Base-by-base conservation (phyloP, 2,329 filamentous ascomycete species). In the Didymella pinodella region DNA sequence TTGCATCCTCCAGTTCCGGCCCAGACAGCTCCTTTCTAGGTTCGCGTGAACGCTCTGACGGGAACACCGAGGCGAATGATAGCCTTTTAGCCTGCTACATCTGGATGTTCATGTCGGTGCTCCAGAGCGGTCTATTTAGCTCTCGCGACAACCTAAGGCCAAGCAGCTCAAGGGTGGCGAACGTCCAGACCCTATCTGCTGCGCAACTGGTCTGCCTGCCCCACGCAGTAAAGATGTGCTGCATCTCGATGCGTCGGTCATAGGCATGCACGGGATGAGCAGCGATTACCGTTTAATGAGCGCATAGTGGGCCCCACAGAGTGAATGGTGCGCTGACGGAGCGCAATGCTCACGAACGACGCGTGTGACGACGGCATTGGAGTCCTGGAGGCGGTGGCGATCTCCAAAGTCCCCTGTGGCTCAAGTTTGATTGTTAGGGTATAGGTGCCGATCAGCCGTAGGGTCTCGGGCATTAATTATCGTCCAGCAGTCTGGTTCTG, bases 11-110 rank as follows among this genome's bases (percentile, higher is more conserved):
- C 32, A n/a, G 26, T 20, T 22, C 20, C 41, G 47, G 32, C 32
- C 55, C 45, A 54, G 49, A 41, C 40, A 29, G n/a, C 20, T 45
- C 31, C 22, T 34, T 38, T 48, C 43, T 40, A 43, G 32, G 25
- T 20, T 44, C 38, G 32, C 18, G 47, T 46, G 34, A 47, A 50
- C 32, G 56, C 50, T 50, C 56, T 38, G 46, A 47, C 56, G 56
- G 46, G 28, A 36, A 46, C 32, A 29, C 50, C 56, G 50, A 54
- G 22, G 26, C 31, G 29, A 2, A 14, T 7, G 18, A 18, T 46
- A 48, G 40, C 41, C 38, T 40, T 41, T 43, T 31, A 5, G 45
- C 28, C 34, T 41, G 56, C 26, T 40, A 46, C 38, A 32, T 28
- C 41, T 20, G 26, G 32, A 34, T 12, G 32, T 4, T 36, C 28